Evolutionary conservation across 805 yeast genomes (phyloP), one percentile per base, ranked within the genome.

Genomic region (Ogataea minuta): DNA sequence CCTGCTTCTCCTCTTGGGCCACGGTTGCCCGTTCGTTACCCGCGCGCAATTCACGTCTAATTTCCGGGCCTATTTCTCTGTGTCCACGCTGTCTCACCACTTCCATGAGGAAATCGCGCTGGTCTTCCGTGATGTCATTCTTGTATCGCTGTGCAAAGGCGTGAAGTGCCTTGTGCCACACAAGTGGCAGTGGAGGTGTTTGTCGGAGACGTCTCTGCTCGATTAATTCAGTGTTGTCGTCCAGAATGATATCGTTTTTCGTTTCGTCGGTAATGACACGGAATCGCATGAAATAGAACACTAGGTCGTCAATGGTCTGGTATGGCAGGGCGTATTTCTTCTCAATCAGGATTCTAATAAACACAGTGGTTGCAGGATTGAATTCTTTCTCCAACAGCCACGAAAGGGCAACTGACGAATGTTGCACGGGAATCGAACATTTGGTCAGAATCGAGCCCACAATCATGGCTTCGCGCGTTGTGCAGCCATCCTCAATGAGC

Each of bases 91-190:
- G 90, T 66, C 95, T 82, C 13, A 89, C 77, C 4, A 95, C 90
- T 54, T 91, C 97, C 59, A 93, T 67, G 45, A 93, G 68, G 64
- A 91, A 88, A 54, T 93, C 99, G 60, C 96, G 77, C 71, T 93
- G 99, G 60, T 93, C 99, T 54, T 88, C 96, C n/a, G 99, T 93
- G 43, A 93, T 87, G 70, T 93, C 99, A 59, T 93, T 91, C 63
- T 91, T 93, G 62, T 93, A 93, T 49, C 96, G 76, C 67, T 90
- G 97, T 24, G 97, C 95, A 68, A 93, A 93, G 2, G 93, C 83
- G 41, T 93, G 71, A 58, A 93, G 84, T 2, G 97, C 91, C 62
- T 91, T 95, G 62, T 95, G 98, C 98, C 99, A 93, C 25, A 91
- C 91, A 12, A 93, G 85, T 6, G 99, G 98, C 58, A 93, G 72